A percentile compares a stretch with the other conserved stretches of the same genome.
Evolutionary conservation across 768 basidiomycete genomes (phyloP).

Genomic region (Termitomyces sp.): DNA sequence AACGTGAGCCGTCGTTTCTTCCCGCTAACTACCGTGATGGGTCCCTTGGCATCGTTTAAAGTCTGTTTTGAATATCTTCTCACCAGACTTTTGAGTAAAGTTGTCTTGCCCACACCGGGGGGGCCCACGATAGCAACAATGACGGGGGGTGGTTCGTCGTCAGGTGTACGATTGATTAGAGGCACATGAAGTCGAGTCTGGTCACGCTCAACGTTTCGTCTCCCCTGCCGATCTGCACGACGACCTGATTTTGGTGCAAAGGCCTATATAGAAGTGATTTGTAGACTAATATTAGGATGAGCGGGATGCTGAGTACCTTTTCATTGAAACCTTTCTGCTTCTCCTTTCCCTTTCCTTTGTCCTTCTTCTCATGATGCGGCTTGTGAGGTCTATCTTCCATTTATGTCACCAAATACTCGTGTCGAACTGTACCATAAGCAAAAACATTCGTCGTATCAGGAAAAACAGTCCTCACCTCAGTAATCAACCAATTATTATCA

Average conservation of each 20-base stretch:
- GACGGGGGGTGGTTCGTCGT: conserved; percentile 87
- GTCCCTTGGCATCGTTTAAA: conserved; percentile 82
- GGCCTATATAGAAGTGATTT: conserved; percentile 42
- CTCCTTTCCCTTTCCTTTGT: conserved; percentile 61
- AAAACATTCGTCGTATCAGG: not conserved
- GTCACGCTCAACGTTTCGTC: conserved; percentile 88
- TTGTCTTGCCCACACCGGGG: conserved; percentile 95
- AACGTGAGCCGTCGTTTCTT: conserved; percentile 94
- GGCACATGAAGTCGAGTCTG: conserved; percentile 96
- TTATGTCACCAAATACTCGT: not conserved
- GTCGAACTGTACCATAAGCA: not conserved
- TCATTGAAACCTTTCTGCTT: conserved; percentile 82
- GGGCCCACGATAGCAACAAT: conserved; percentile 95
- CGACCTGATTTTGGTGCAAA: conserved; percentile 92
- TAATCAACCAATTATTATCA: not conserved
- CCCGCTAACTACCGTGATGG: conserved; percentile 90
- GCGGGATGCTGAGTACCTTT: conserved; percentile 49
- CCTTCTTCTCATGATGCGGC: conserved; percentile 79
- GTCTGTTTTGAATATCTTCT: conserved; percentile 93
- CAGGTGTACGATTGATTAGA: conserved; percentile 89
- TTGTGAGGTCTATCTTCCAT: conserved; percentile 83
- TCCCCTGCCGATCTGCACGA: conserved; percentile 81
- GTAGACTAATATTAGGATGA: not conserved
- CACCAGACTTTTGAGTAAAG: conserved; percentile 86
- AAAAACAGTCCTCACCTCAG: not conserved